Base-by-base conservation (phyloP, 148 eudicot species). In the Vaccinium myrtillus region DNA sequence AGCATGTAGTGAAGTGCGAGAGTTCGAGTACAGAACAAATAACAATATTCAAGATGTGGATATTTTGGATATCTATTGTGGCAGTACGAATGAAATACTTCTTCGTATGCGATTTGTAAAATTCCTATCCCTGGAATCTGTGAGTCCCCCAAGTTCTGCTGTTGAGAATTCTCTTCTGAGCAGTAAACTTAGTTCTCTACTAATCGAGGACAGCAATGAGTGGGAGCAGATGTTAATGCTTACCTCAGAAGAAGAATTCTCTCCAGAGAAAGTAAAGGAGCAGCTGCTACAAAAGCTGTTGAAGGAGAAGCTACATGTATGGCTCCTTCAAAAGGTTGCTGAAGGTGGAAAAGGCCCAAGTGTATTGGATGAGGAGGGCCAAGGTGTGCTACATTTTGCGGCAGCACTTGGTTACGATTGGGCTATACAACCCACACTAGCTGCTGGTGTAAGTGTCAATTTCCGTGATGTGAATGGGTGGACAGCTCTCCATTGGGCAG, bases 1-100 rank as follows among this genome's bases (percentile, higher is more conserved):
- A 87, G 98, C 99, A 53, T 97, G 99, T 86, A 97, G 99, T 90
- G 98, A 97, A 91, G 95, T 97, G 86, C 91, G 98, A 83, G 98
- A 97, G 85, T 97, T 97, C 81, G 99, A 97, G 85, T 97, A 89
- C 79, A 83, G 88, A 77, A 83, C 46, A 36, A 54, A 78, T 49
- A 54, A 81, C 79, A 83, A 85, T 78, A 51, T 77, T 86, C 90
- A 81, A 69, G 90, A 87, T 82, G 86, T 81, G 79, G 90, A 89
- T 84, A 81, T 82, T 77, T 74, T 75, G 51, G 89, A 86, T 86
- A 25, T 81, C 21, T 63, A 55, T 88, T 89, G 88, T 69, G 87
- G 86, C 80, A 89, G 82, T 86, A 81, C 87, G 8, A 86, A 76
- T 83, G 91, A 90, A 82, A 85, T 79, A 84, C 79, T 83, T 69